These are phyloP conservation scores for Elongisporangium prolatum DNA, from an alignment of 352 stramenopile genomes.

Conservation along the genomic window DNA sequence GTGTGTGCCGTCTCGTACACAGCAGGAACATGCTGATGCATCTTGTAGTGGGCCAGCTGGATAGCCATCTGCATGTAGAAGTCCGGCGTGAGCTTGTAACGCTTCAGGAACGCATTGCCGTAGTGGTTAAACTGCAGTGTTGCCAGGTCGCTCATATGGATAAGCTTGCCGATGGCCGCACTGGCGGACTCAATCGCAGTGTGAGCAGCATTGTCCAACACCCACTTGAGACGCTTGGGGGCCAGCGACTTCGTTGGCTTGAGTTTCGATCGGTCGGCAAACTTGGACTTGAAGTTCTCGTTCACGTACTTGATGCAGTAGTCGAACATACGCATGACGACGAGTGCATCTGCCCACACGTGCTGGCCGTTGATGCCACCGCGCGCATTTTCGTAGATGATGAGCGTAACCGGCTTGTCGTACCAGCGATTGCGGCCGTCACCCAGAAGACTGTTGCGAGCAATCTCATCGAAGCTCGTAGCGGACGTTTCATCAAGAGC, in stretches of 20 bases:
- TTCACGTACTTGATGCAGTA: constrained; percentile 92
- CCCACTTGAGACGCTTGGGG: constrained; percentile 73
- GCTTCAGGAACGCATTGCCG: constrained; percentile 90
- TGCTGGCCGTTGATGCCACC: constrained; percentile 95
- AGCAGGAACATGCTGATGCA: constrained; percentile 90
- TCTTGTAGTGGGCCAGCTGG: constrained; percentile 96
- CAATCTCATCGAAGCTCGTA: constrained; percentile 81
- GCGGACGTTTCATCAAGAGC: constrained; percentile 88
- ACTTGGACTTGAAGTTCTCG: constrained; percentile 87
- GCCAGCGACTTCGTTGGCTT: constrained; percentile 60
- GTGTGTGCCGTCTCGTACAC: constrained; percentile 98
- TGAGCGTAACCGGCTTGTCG: constrained; percentile 97
- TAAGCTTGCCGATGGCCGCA: constrained; percentile 88
- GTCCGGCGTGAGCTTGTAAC: constrained; percentile 94
- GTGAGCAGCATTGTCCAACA: constrained; percentile 75
- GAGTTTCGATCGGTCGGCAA: constrained; percentile 66
- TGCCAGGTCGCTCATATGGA: constrained; percentile 88
- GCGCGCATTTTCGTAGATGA: constrained; percentile 95
- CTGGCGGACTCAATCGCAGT: constrained; percentile 86
- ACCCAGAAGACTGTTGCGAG: constrained; percentile 77
- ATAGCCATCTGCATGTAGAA: constrained; percentile 97
- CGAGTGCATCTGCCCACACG: constrained; percentile 96
- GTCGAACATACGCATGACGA: constrained; percentile 93
- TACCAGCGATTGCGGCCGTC: constrained; percentile 96
- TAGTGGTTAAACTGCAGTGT: constrained; percentile 92